These are phyloP conservation scores for Hymenoscyphus scutula DNA, from an alignment of 2,329 filamentous ascomycete genomes.

Conservation along the genomic window DNA sequence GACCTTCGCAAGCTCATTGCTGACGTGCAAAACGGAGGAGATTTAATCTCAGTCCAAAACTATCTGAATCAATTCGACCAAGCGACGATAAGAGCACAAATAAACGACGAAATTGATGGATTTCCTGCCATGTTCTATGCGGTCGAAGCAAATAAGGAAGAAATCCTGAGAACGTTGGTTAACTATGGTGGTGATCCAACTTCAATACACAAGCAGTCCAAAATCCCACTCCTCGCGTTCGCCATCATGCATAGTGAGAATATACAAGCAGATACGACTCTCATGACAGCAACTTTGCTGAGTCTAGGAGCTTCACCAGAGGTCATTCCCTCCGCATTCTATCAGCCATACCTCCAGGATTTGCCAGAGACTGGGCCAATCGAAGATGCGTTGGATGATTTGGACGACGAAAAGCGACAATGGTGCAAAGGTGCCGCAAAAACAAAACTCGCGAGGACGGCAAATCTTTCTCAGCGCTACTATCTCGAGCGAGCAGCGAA, in stretches of 20 bases:
- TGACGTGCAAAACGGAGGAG: constrained; percentile 19
- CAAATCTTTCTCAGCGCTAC: constrained; percentile 38
- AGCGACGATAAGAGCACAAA: constrained; percentile 18
- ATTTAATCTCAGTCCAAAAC: constrained; percentile 9
- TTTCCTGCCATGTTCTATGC: constrained; percentile 34
- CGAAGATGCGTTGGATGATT: constrained; percentile 13
- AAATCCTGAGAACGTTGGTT: constrained; percentile 28
- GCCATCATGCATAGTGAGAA: constrained; percentile 32
- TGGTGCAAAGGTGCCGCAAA: constrained; percentile 31
- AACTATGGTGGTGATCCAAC: constrained; percentile 22
- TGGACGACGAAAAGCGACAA: constrained; percentile 18
- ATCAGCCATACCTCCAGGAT: constrained; percentile 26
- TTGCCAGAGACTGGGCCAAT: constrained; percentile 25
- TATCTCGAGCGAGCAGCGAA: constrained; percentile 32
- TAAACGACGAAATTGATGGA: constrained; percentile 25
- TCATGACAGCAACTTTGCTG: constrained; percentile 32
- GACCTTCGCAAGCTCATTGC: constrained; percentile 15
- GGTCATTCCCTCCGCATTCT: constrained; percentile 34
- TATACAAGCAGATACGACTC: constrained; percentile 31
- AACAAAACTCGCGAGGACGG: constrained; percentile 28
- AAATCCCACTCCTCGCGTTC: constrained; percentile 36
- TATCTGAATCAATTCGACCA: constrained; percentile 18
- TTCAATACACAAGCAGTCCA: constrained; percentile 24
- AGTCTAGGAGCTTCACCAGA: constrained; percentile 34
- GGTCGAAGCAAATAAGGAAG: constrained; percentile 32